Conservation (phyloP, 108 stramenopile genomes). For the Aurantiochytrium sp. region DNA sequence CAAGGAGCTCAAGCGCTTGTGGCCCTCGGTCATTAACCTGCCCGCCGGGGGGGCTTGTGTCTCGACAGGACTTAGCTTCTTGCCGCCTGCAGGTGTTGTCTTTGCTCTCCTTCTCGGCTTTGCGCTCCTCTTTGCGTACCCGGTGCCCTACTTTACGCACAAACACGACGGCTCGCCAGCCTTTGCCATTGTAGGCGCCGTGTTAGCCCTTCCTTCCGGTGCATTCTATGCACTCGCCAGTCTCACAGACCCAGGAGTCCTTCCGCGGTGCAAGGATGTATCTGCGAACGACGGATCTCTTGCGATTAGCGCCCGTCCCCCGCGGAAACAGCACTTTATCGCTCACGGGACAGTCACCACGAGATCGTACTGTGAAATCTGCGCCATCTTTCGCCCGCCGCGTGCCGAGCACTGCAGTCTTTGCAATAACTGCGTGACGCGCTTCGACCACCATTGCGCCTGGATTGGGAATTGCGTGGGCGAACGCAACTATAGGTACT, state of each 20-base stretch:
- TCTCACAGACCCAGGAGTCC: not conserved
- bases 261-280: not conserved
- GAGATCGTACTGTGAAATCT: slow-evolving; percentile 38
- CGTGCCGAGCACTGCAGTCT: slow-evolving; percentile 47
- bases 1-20: not conserved
- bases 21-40: not conserved
- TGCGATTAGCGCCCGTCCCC: not conserved
- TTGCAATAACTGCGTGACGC: slow-evolving; percentile 49
- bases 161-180: not conserved
- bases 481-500: slow-evolving; percentile 43
- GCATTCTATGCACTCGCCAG: not conserved
- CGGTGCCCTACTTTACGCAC: not conserved
- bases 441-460: slow-evolving; percentile 61
- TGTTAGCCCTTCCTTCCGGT: not conserved
- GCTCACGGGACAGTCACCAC: not conserved
- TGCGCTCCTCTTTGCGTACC: not conserved
- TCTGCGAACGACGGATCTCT: not conserved
- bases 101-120: not conserved
- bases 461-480: slow-evolving; percentile 54
- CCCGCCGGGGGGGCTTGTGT: not conserved
- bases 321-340: not conserved
- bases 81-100: not conserved
- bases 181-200: not conserved
- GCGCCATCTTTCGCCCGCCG: slow-evolving; percentile 50
- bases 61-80: not conserved